These are phyloP conservation scores for Taiozyma onychis DNA, from an alignment of 1,139 yeast genomes.

Conservation along the genomic window DNA sequence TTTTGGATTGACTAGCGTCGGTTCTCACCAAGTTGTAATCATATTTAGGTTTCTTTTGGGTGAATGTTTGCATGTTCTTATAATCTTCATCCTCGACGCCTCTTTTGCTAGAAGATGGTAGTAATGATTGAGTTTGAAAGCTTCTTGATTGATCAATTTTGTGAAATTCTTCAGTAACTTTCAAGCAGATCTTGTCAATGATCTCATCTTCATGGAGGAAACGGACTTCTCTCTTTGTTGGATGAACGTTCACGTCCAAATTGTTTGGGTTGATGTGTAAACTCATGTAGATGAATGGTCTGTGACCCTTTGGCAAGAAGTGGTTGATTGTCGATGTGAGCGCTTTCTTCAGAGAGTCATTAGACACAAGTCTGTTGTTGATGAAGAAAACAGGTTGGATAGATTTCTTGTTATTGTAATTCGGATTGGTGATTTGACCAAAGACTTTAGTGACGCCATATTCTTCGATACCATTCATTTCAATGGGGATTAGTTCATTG, in stretches of 20 bases:
- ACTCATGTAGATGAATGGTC: conserved; percentile 73
- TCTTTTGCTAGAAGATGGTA: conserved; percentile 24
- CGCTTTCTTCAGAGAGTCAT: conserved; percentile 76
- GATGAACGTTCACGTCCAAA: conserved; percentile 92
- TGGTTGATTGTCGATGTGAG: conserved; percentile 55
- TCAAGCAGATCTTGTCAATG: conserved; percentile 49
- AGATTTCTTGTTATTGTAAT: conserved; percentile 63
- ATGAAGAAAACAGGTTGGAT: conserved; percentile 74
- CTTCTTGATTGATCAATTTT: conserved; percentile 65
- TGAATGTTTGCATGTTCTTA: neutral
- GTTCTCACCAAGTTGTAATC: conserved; percentile 71
- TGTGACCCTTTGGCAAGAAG: conserved; percentile 75
- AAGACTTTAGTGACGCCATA: conserved; percentile 44
- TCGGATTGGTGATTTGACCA: conserved; percentile 70
- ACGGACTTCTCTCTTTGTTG: conserved; percentile 89
- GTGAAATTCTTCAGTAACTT: conserved; percentile 46
- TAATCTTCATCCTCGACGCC: conserved; percentile 5
- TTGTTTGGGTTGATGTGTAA: conserved; percentile 59
- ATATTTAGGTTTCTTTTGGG: conserved; percentile 28
- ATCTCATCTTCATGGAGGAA: conserved; percentile 86
- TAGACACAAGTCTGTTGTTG: conserved; percentile 74
- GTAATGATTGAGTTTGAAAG: conserved; percentile 59
- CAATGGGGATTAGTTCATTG: conserved; percentile 51
- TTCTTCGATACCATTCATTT: conserved; percentile 26
- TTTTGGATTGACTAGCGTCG: conserved; percentile 61